phyloP scores from a whole-genome alignment of 139 green algal species.

The Chlamydomonas asymmetrica region DNA sequence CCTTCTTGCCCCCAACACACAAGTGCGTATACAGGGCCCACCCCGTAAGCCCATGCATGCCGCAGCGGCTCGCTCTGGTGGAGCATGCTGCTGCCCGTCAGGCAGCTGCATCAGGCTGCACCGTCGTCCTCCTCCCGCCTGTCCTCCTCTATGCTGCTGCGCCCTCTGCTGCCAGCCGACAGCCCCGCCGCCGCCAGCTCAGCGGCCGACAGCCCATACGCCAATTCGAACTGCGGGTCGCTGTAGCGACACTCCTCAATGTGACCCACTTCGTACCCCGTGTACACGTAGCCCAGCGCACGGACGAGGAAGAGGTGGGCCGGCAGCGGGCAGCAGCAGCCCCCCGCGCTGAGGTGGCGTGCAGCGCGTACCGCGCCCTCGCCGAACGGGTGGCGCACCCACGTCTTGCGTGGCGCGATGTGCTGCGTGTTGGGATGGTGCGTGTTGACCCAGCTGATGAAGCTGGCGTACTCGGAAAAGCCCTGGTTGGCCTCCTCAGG shows the following conservation, averaged over 20 bases:
- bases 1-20: no score
- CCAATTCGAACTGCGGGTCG: neutral
- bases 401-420: constrained; percentile 22
- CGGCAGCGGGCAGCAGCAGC: constrained; percentile 23
- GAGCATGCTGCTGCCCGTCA: no score
- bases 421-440: constrained; percentile 36
- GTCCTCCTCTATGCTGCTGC: no score
- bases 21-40: no score
- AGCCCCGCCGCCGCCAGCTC: no score
- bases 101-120: no score
- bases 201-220: constrained; percentile 33
- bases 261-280: constrained; percentile 43
- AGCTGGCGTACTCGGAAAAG: constrained; percentile 59
- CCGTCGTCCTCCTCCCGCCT: no score
- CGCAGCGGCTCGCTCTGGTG: no score
- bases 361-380: constrained; percentile 17
- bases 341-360: neutral
- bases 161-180: no score
- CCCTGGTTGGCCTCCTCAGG: constrained; percentile 21
- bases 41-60: no score
- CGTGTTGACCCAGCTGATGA: constrained; percentile 50
- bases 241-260: constrained; percentile 31
- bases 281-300: constrained; percentile 29
- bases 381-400: constrained; percentile 32
- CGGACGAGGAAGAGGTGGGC: constrained; percentile 4